These are phyloP conservation scores for Panaeolus papilionaceus DNA, from an alignment of 768 basidiomycete species.

Conservation along the genomic window DNA sequence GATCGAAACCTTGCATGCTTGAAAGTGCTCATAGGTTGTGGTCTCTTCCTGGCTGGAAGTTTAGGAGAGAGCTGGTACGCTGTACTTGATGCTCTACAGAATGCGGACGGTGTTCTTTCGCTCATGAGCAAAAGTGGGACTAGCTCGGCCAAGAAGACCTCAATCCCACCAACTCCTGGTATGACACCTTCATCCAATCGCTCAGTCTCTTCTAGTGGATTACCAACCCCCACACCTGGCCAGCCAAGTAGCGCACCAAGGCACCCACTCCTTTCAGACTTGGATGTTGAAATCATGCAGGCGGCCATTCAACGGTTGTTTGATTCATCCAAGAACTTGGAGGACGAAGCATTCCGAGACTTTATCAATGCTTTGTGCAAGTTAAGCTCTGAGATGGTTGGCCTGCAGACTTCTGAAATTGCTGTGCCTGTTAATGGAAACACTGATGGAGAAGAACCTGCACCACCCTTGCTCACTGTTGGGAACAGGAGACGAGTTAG, in stretches of 20 bases:
- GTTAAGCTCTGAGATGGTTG: constrained; percentile 92
- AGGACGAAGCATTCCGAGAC: constrained; percentile 80
- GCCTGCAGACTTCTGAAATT: constrained; percentile 70
- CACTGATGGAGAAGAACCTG: constrained; percentile 45
- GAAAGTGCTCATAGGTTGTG: constrained; percentile 78
- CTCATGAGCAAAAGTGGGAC: constrained; percentile 52
- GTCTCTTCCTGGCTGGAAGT: constrained; percentile 82
- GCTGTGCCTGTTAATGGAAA: constrained; percentile 36
- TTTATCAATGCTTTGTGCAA: constrained; percentile 83
- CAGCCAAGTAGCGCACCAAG: constrained; percentile 31
- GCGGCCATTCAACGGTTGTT: constrained; percentile 82
- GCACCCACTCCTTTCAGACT: constrained; percentile 72
- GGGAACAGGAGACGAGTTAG: constrained; percentile 76
- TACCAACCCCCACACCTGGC: constrained; percentile 26
- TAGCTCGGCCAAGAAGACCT: constrained; percentile 35
- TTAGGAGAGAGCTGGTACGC: constrained; percentile 94
- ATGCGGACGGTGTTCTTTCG: constrained; percentile 90
- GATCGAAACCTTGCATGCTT: constrained; percentile 92
- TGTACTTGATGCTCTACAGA: constrained; percentile 90
- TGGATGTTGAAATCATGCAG: constrained; percentile 79
- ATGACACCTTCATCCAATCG: constrained; percentile 37
- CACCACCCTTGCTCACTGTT: constrained; percentile 32
- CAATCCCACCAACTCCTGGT: background rate
- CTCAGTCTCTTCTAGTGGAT: constrained; percentile 29
- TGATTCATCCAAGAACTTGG: constrained; percentile 83